Conservation (phyloP, 1,139 yeast genomes). For the Candida anutae region DNA sequence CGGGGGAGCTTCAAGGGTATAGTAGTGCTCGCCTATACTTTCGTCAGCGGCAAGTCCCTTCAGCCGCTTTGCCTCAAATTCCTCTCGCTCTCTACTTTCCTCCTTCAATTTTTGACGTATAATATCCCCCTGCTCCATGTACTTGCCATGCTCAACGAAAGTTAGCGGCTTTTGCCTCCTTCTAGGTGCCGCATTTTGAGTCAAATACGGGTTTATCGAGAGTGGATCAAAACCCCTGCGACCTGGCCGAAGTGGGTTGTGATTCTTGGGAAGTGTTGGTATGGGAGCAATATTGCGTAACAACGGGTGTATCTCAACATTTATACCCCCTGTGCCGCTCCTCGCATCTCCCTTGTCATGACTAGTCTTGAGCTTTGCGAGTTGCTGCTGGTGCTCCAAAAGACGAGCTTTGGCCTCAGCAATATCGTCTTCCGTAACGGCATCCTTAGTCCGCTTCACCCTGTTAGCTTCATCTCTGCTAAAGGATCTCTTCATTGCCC, state of each 20-base stretch:
- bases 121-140: conserved; percentile 47
- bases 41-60: conserved; percentile 44
- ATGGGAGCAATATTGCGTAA: conserved; percentile 22
- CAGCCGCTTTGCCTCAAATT: conserved; percentile 15
- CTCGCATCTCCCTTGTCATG: neutral
- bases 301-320: conserved; percentile 55
- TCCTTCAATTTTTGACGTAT: conserved; percentile 32
- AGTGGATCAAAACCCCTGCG: conserved; percentile 30
- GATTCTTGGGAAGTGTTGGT: conserved; percentile 17
- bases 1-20: conserved; percentile 45
- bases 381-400: conserved; percentile 1
- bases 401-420: conserved; percentile 12
- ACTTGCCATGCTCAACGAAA: conserved; percentile 40
- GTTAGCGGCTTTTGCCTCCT: conserved; percentile 2
- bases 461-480: neutral
- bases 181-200: conserved; percentile 21
- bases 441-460: conserved; percentile 1
- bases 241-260: conserved; percentile 20
- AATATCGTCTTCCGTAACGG: conserved; percentile 6
- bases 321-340: conserved; percentile 32
- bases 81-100: conserved; percentile 20
- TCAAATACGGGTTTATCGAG: conserved; percentile 56
- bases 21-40: conserved; percentile 44
- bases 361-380: neutral
- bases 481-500: too few species aligned